Evolutionary conservation across 1,139 yeast species (phyloP).

Genomic region (Saccharomyces pastorianus): DNA sequence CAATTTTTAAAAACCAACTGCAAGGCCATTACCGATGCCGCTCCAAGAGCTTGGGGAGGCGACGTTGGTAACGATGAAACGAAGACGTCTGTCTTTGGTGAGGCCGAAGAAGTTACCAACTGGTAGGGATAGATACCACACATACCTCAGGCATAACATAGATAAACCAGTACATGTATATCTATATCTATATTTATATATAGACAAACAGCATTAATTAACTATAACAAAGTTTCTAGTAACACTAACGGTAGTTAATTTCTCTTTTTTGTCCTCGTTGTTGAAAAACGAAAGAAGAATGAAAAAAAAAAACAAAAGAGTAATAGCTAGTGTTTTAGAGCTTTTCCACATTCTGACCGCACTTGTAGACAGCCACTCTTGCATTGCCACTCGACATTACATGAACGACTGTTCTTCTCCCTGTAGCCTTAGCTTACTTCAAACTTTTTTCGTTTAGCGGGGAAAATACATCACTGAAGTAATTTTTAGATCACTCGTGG

Average conservation of each 20-base stretch:
- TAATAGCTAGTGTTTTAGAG: not conserved
- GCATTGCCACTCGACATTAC: not conserved
- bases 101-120: conserved; percentile 84
- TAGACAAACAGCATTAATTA: not conserved
- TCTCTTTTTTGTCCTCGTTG: not conserved
- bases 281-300: not conserved
- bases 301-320: not conserved
- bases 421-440: not conserved
- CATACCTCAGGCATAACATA: not conserved
- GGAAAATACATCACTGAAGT: not conserved
- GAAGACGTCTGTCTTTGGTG: conserved; percentile 82
- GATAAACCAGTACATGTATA: not conserved
- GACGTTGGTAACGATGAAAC: conserved; percentile 50
- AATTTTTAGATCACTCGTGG: not conserved
- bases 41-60: conserved; percentile 32
- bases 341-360: not conserved
- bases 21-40: conserved; percentile 33
- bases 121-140: conserved; percentile 45
- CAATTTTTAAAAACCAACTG: conserved; percentile 53
- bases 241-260: not conserved
- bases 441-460: not conserved
- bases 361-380: not conserved
- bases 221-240: not conserved
- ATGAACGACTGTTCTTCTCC: not conserved
- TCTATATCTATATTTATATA: not conserved